Evolutionary conservation across 139 green algal genomes (phyloP).

Genomic region (Volvox reticuliferus): DNA sequence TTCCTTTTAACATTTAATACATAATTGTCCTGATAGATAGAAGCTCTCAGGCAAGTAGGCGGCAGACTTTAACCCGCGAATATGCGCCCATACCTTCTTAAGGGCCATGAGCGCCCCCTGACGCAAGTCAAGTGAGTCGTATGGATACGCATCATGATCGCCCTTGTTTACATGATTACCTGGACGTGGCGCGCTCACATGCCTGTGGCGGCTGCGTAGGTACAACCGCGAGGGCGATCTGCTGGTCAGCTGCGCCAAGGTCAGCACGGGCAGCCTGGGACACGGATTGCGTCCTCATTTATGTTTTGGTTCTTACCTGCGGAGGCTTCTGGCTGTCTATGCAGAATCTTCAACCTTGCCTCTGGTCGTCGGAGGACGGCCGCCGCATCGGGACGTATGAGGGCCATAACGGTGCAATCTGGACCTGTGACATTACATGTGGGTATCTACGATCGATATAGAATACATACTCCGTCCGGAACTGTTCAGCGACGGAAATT

Average conservation of each 20-base stretch:
- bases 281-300: neutral
- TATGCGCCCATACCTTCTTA: constrained; percentile 92
- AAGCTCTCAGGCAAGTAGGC: neutral
- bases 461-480: neutral
- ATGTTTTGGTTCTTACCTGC: neutral
- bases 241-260: constrained; percentile 95
- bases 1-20: neutral
- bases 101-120: constrained; percentile 91
- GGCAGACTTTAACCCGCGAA: neutral
- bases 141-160: neutral
- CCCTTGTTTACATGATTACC: neutral
- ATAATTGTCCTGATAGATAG: neutral
- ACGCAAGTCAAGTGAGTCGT: constrained; percentile 87
- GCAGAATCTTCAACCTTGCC: constrained; percentile 70
- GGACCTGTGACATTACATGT: constrained; percentile 92
- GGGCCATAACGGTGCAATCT: constrained; percentile 97
- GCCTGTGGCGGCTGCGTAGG: constrained; percentile 65
- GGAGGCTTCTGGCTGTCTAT: neutral
- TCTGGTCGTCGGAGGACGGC: constrained; percentile 96
- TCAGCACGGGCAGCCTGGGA: constrained; percentile 32
- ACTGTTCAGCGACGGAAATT: neutral
- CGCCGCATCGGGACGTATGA: constrained; percentile 95
- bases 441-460: constrained; percentile 21
- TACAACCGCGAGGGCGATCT: constrained; percentile 98
- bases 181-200: neutral